Evolutionary conservation across 1,284 basidiomycete species (phyloP).

Genomic region (Meripilus lineatus): DNA sequence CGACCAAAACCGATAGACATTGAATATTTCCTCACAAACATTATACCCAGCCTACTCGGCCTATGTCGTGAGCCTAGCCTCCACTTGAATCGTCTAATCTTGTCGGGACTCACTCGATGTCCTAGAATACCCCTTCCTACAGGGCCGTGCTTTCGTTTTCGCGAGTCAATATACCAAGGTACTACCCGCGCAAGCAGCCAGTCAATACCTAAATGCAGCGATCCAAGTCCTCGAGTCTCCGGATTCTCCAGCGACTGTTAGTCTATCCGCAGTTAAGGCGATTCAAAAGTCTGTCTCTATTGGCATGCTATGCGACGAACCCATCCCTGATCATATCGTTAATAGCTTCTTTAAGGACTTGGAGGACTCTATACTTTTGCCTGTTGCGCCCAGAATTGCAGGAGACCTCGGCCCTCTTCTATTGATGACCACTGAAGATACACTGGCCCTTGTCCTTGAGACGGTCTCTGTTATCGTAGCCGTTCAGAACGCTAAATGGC

Average conservation of each 20-base stretch:
- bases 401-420: slow-evolving; percentile 84
- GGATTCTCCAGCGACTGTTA: slow-evolving; percentile 77
- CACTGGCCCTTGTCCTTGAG: slow-evolving; percentile 87
- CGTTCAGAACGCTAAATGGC: slow-evolving; percentile 68
- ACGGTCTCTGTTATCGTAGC: slow-evolving; percentile 76
- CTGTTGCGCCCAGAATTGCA: slow-evolving; percentile 74
- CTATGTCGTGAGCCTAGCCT: slow-evolving; percentile 46
- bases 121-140: slow-evolving; percentile 82
- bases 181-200: slow-evolving; percentile 66
- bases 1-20: slow-evolving; percentile 71
- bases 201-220: slow-evolving; percentile 85
- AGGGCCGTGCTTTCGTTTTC: slow-evolving; percentile 93
- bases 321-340: too few relatives aligned
- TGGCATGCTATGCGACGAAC: too few relatives aligned
- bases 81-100: background rate
- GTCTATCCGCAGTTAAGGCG: slow-evolving; percentile 90
- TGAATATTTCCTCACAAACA: slow-evolving; percentile 66
- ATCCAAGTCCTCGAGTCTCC: slow-evolving; percentile 77
- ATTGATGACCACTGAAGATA: slow-evolving; percentile 77
- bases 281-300: slow-evolving; percentile 78
- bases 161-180: slow-evolving; percentile 84
- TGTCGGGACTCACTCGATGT: background rate
- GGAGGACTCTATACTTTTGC: slow-evolving; percentile 52
- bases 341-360: slow-evolving; percentile 67
- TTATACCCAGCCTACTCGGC: slow-evolving; percentile 75